Conservation (phyloP, 208 protist genomes). For the Blechomonas ayalai region DNA sequence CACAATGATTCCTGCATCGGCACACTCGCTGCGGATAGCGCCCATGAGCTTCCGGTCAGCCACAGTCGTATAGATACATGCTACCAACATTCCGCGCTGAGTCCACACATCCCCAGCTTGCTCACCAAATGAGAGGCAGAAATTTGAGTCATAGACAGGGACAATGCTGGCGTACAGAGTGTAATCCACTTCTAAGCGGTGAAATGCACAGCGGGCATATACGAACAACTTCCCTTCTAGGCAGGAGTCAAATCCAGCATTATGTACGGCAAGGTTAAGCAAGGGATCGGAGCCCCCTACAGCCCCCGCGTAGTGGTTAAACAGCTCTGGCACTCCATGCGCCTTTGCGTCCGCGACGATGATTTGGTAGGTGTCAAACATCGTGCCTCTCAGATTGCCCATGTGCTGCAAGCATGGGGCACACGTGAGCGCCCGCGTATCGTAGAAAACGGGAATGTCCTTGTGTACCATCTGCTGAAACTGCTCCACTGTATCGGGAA, state of each 20-base stretch:
- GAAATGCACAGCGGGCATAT: slow-evolving; percentile 17
- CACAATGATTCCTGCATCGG: no score
- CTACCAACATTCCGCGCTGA: no score
- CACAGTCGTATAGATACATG: no score
- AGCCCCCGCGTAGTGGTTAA: slow-evolving; percentile 26
- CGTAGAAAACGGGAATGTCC: slow-evolving; percentile 51
- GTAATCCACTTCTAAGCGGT: slow-evolving; percentile 6
- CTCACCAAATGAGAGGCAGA: no score
- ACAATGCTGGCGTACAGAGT: slow-evolving; percentile 12
- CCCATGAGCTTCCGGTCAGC: no score
- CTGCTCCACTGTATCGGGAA: slow-evolving; percentile 16
- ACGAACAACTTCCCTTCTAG: no score
- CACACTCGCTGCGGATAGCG: no score
- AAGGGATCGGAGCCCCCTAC: no score
- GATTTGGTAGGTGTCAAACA: slow-evolving; percentile 19
- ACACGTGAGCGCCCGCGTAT: slow-evolving; percentile 50
- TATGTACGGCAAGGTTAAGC: no score
- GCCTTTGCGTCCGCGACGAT: slow-evolving; percentile 1
- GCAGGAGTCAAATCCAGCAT: no score
- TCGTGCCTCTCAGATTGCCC: slow-evolving; percentile 22
- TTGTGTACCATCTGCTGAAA: slow-evolving; percentile 39
- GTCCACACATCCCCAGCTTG: no score
- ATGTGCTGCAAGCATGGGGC: slow-evolving; percentile 25
- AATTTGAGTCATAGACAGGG: slow-evolving; percentile 27
- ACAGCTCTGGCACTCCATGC: neutral